phyloP scores from a whole-genome alignment of 345 rosid genomes.

The Eucalyptus fibrosa region DNA sequence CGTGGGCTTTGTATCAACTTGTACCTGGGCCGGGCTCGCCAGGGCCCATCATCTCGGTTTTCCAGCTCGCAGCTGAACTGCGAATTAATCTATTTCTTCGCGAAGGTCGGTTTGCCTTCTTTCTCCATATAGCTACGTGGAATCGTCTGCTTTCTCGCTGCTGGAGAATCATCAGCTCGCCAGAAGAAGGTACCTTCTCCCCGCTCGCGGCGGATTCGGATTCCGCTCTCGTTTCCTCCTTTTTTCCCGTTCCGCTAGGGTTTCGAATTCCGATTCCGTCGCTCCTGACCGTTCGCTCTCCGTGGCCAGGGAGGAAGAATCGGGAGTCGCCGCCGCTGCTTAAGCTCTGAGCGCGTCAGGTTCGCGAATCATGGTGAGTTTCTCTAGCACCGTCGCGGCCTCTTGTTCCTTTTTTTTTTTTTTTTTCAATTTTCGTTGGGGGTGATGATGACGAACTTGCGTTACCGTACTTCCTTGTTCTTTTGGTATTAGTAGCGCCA shows the following conservation, averaged over 20 bases:
- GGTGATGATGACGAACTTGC: background rate
- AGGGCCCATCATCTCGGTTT: background rate
- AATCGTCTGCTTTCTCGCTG: background rate
- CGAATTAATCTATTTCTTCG: background rate
- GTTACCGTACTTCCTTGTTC: background rate
- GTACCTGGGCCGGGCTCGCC: background rate
- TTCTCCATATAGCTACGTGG: background rate
- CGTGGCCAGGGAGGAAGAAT: background rate
- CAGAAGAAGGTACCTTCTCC: background rate
- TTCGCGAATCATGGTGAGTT: background rate
- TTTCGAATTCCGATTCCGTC: background rate
- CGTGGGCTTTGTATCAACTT: background rate
- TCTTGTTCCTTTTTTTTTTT: background rate
- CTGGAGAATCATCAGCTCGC: background rate
- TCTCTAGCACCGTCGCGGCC: background rate
- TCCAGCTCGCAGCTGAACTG: background rate
- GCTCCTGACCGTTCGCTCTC: background rate
- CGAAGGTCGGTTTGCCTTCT: background rate
- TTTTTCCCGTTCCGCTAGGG: background rate
- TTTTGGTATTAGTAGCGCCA: background rate
- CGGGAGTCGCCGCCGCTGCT: background rate
- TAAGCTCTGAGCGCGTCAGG: background rate
- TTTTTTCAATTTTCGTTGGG: background rate
- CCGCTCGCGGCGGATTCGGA: background rate
- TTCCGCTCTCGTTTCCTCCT: background rate